phyloP scores from a whole-genome alignment of 2,329 filamentous ascomycete species.

The Ceratocystis cacaofunesta region DNA sequence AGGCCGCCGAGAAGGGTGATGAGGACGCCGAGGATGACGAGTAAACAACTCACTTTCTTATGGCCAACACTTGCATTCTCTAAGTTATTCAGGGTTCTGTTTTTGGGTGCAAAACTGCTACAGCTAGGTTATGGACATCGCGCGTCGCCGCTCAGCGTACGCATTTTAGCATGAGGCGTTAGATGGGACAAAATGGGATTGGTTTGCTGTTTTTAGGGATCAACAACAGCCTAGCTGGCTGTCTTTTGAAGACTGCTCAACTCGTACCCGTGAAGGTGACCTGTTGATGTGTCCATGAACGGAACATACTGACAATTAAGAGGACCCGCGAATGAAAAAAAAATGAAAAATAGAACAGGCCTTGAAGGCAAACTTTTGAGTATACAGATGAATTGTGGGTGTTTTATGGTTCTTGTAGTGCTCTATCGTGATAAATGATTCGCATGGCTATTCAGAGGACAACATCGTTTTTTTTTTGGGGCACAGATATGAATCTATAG shows the following conservation, averaged over 20 bases:
- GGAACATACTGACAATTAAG: constrained; percentile 1
- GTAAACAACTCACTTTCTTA: constrained; percentile 30
- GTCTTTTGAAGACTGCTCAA: constrained; percentile 8
- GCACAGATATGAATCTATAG: too few relatives aligned
- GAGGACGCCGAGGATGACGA: constrained; percentile 77
- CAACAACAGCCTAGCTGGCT: constrained; percentile 14
- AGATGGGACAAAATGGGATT: constrained; percentile 15
- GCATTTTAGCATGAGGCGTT: constrained; percentile 16
- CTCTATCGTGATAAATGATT: neutral
- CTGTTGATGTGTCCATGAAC: constrained; percentile 5
- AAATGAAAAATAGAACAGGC: constrained; percentile 8
- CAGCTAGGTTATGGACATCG: constrained; percentile 11
- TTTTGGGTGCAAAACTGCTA: constrained; percentile 7
- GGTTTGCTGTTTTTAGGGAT: constrained; percentile 14
- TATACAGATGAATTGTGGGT: neutral
- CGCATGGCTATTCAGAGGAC: neutral
- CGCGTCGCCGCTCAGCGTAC: constrained; percentile 10
- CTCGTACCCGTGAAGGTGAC: constrained; percentile 9
- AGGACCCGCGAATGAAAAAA: constrained; percentile 9
- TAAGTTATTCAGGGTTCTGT: constrained; percentile 9
- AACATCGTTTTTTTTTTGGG: neutral
- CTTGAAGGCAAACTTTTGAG: constrained; percentile 7
- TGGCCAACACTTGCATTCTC: constrained; percentile 14
- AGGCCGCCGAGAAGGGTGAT: constrained; percentile 76
- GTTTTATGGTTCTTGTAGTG: neutral